These are phyloP conservation scores for Chamaecrista fasciculata DNA, from an alignment of 306 rosid genomes.

Conservation along the genomic window DNA sequence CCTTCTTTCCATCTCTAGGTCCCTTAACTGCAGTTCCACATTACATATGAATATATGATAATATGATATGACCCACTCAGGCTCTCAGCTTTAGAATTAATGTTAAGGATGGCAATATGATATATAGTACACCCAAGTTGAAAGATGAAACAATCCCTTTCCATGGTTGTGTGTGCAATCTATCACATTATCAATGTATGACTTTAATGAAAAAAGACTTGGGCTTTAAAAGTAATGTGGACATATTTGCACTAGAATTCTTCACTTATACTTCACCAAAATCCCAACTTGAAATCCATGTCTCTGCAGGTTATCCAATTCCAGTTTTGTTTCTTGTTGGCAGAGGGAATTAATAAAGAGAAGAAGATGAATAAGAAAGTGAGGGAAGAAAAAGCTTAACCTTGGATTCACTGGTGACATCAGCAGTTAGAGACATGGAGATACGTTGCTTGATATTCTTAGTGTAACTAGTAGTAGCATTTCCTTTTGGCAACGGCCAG, in stretches of 20 bases:
- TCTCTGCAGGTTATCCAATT: not conserved
- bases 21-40: slow-evolving; percentile 61
- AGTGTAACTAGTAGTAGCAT: not conserved
- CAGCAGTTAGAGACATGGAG: slow-evolving; percentile 25
- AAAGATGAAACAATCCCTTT: too few species aligned
- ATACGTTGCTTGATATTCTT: slow-evolving; percentile 3
- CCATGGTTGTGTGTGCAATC: too few species aligned
- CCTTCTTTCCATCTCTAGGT: slow-evolving; percentile 51
- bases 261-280: not conserved
- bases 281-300: not conserved
- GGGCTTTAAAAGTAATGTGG: not conserved
- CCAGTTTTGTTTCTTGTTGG: not conserved
- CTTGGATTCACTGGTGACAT: slow-evolving; percentile 7
- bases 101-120: not conserved
- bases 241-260: not conserved
- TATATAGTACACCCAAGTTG: slow-evolving; percentile 3
- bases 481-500: not conserved
- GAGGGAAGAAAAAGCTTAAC: not conserved
- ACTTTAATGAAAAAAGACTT: too few species aligned
- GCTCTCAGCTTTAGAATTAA: not conserved
- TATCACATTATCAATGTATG: too few species aligned
- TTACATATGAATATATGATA: slow-evolving; percentile 8
- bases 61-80: too few species aligned
- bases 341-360: not conserved
- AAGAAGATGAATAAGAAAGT: not conserved